Base-by-base conservation (phyloP, 306 rosid genomes). In the Inga oerstediana region DNA sequence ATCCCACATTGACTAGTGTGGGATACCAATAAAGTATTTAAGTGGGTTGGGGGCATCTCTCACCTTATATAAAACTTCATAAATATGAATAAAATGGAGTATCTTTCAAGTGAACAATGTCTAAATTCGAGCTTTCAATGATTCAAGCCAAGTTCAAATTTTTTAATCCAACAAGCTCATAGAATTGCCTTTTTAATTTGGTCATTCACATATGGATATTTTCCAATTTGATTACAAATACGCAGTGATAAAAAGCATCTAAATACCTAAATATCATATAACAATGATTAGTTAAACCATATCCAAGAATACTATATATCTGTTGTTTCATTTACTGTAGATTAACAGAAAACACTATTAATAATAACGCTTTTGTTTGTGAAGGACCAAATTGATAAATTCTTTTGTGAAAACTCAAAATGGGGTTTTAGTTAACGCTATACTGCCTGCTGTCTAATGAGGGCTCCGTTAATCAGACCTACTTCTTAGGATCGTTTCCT, bases 401-500 rank as follows among this genome's bases (percentile, higher is more conserved):
- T 2, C 16, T 27, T 24, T 3, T 62, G 17, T 62, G 17, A 62
- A 62, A 27, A 10, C 30, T 27, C 37, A 62, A 24, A 62, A 62
- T 24, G 37, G 35, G 16, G 16, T 62, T 30, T 24, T 24, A 22
- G 71, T 32, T 2, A 4, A 34, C 46, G 3, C 66, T 52, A 32
- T 16, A 35, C 66, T 32, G 43, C 78, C 66, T 32, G 43, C 67
- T 17, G 15, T 52, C 44, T 49, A 30, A 16, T 27, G 10, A 2
- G 17, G 8, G 19, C 13, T 71, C 64, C 64, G 3, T 44, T 27
- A 71, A 30, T 73, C 24, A 46, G 41, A 20, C 27, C 44, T 73
- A 19, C 46, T 22, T 13, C 52, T 44, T 72, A 45, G 44, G 44
- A 74, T 30, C 2, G 69, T 24, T 75, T 75, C 80, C 76, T 76